These are phyloP conservation scores for Lachnellula occidentalis DNA, from an alignment of 2,329 filamentous ascomycete genomes.

Conservation along the genomic window DNA sequence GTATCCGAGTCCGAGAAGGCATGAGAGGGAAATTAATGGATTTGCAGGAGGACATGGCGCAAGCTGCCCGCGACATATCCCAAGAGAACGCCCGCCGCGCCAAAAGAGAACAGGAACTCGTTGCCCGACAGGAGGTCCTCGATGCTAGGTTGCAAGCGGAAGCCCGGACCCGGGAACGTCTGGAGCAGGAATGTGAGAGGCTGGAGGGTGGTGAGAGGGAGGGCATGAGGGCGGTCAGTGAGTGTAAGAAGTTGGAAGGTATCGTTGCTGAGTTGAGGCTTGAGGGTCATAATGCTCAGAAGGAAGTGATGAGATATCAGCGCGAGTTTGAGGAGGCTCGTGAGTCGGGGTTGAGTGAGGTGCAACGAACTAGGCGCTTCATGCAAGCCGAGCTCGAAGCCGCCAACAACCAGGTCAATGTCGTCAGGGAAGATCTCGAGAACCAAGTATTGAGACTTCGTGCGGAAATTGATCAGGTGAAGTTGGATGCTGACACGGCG, in stretches of 20 bases:
- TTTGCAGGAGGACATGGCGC: constrained; percentile 81
- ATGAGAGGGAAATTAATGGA: constrained; percentile 81
- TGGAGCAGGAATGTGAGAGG: constrained; percentile 61
- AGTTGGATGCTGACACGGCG: constrained; percentile 72
- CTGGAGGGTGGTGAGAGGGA: constrained; percentile 59
- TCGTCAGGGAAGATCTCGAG: constrained; percentile 75
- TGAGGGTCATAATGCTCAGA: constrained; percentile 57
- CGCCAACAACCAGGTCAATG: constrained; percentile 80
- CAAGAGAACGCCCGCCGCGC: constrained; percentile 76
- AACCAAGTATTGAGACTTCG: constrained; percentile 69
- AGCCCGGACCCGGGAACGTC: constrained; percentile 60
- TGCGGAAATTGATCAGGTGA: constrained; percentile 69
- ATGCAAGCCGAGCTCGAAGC: constrained; percentile 78
- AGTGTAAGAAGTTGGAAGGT: constrained; percentile 54
- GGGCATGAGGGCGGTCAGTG: constrained; percentile 57
- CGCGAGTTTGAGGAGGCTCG: constrained; percentile 80
- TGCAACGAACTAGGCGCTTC: constrained; percentile 71
- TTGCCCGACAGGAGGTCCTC: constrained; percentile 74
- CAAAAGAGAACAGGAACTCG: constrained; percentile 71
- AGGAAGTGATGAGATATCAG: constrained; percentile 49
- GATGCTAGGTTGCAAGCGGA: constrained; percentile 73
- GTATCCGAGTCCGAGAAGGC: constrained; percentile 73
- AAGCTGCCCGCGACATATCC: constrained; percentile 71
- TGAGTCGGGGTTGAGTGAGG: constrained; percentile 72
- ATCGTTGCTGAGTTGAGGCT: constrained; percentile 52